These are phyloP conservation scores for Tuber calosporum DNA, from an alignment of 495 filamentous ascomycete genomes.

Conservation along the genomic window DNA sequence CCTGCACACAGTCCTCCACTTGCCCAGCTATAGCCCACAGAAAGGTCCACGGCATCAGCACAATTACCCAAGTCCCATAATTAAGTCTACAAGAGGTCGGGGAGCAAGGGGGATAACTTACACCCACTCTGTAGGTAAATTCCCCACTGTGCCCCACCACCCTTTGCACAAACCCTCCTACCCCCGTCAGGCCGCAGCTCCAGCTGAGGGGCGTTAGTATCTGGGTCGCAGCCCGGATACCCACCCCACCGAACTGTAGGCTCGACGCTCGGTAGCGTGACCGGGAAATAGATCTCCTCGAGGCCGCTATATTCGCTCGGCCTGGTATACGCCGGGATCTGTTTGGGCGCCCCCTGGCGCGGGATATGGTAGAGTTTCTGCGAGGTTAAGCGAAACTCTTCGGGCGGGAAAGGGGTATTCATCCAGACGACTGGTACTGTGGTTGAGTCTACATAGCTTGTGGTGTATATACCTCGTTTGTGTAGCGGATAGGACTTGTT, in stretches of 20 bases:
- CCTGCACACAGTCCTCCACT: not conserved
- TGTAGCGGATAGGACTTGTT: not conserved
- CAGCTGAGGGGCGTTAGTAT: not conserved
- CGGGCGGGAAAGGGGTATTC: not conserved
- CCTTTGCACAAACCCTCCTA: not conserved
- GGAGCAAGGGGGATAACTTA: not conserved
- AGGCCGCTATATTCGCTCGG: not conserved
- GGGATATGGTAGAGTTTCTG: not conserved
- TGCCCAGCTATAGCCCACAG: not conserved
- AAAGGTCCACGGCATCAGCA: not conserved
- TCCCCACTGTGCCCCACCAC: not conserved
- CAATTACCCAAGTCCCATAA: not conserved
- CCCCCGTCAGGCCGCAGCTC: not conserved
- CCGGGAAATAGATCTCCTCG: not conserved
- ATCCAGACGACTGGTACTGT: not conserved
- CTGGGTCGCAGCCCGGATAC: not conserved
- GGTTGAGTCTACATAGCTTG: not conserved
- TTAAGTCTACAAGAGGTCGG: not conserved
- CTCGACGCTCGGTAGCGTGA: not conserved
- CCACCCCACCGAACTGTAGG: not conserved
- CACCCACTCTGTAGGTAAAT: not conserved
- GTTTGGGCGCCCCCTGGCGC: not conserved
- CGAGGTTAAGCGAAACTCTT: not conserved
- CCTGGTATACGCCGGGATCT: not conserved
- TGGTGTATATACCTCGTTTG: not conserved